Base-by-base conservation (phyloP, 306 rosid genomes). In the Dalbergia cultrata region DNA sequence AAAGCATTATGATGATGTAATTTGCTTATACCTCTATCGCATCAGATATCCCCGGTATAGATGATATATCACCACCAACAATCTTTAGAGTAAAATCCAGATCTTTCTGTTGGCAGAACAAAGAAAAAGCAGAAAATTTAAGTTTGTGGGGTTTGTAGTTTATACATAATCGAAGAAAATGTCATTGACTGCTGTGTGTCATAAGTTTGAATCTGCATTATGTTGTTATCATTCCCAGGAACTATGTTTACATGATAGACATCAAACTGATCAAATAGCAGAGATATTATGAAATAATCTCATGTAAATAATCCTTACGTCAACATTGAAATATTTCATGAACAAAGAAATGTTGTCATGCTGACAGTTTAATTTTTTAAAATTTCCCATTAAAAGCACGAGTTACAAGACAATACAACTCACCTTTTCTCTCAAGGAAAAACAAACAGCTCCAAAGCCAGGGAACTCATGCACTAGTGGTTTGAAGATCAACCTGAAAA, bases 401-500 rank as follows among this genome's bases (percentile, higher is more conserved):
- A 70, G 66, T 59, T 67, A 78, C 61, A 77, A 64, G 70, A 56
- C 21, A 33, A 59, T 35, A 50, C 13, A 75, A 66, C 77, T 69
- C 64, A 90, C 99, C 95, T 92, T 93, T 85, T 93, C 88, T 82
- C 90, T 89, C 80, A 95, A 80, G 80, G 99, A 95, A 87, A 83
- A 93, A 72, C 85, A 80, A 70, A 95, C 80, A 61, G 99, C 99
- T 85, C 98, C 98, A 85, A 95, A 95, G 76, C 84, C 87, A 57
- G 99, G 99, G 67, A 95, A 90, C 57, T 89, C 92, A n/a, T 87
- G 76, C 67, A 93, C 95, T 66, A 95, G 90, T 43, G 98, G 99
- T 78, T 92, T 93, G 90, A 95, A 93, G 75, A 95, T 93, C 89
- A 95, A 87, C 95, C 97, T 93, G 94, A 93, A 95, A 88, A 93